A percentile compares a stretch with the other conserved stretches of the same genome.
Evolutionary conservation across 2,329 filamentous ascomycete genomes (phyloP).

Genomic region (Alternaria sp.): DNA sequence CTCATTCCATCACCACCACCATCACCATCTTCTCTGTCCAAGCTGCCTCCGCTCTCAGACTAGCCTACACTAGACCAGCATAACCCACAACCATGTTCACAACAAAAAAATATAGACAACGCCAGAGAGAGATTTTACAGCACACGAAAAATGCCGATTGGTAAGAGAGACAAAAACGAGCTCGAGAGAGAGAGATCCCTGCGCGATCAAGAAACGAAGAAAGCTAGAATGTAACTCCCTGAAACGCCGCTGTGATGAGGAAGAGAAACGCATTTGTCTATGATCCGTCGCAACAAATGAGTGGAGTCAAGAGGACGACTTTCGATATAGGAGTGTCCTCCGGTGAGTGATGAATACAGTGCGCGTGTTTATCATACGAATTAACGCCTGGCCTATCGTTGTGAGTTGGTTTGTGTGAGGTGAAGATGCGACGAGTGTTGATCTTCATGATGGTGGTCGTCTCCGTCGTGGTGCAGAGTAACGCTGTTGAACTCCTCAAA

Average conservation of each 20-base stretch:
- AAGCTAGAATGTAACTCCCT: constrained; percentile 6
- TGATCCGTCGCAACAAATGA: constrained; percentile 32
- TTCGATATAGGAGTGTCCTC: constrained; percentile 29
- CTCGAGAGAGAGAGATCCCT: not conserved
- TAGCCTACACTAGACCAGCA: not conserved
- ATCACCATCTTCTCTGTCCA: not conserved
- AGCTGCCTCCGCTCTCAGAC: constrained; percentile 12
- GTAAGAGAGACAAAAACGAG: not conserved
- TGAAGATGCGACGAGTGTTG: constrained; percentile 29
- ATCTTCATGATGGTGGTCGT: constrained; percentile 63
- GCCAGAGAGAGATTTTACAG: constrained; percentile 20
- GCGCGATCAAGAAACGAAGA: constrained; percentile 9
- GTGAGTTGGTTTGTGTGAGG: constrained; percentile 29
- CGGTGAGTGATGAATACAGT: constrained; percentile 3
- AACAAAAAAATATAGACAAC: constrained; percentile 13
- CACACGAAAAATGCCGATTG: constrained; percentile 6
- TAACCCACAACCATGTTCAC: constrained; percentile 9
- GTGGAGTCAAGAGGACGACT: constrained; percentile 33
- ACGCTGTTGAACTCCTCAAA: constrained; percentile 99
- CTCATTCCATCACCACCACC: not conserved
- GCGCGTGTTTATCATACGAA: not conserved
- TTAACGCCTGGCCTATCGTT: constrained; percentile 22
- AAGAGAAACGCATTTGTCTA: constrained; percentile 22
- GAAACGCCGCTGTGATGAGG: constrained; percentile 29
- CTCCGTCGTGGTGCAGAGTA: constrained; percentile 94